phyloP scores from a whole-genome alignment of 2,329 filamentous ascomycete genomes.

The Lachnellula hyalina region DNA sequence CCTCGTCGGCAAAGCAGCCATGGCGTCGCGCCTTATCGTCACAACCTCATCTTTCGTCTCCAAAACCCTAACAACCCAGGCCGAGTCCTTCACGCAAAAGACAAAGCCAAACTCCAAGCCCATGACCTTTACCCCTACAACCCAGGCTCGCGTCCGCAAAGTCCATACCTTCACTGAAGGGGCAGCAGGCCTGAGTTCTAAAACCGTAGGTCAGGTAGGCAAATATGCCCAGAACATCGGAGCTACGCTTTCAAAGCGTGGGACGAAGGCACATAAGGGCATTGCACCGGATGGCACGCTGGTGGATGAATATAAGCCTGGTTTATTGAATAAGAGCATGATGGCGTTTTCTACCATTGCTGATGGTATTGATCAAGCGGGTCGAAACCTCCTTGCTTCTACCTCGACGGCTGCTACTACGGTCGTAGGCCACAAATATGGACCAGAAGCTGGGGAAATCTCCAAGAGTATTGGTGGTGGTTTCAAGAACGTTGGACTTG shows the following conservation, averaged over 20 bases:
- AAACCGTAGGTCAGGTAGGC: conserved; percentile 79
- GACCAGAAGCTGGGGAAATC: conserved; percentile 74
- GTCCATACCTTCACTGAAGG: conserved; percentile 80
- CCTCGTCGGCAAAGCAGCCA: conserved; percentile 79
- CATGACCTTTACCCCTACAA: conserved; percentile 79
- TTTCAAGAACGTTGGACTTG: conserved; percentile 91
- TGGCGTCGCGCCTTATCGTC: conserved; percentile 86
- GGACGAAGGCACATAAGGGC: conserved; percentile 51
- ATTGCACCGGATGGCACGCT: conserved; percentile 64
- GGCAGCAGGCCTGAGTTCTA: conserved; percentile 74
- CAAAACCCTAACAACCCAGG: conserved; percentile 70
- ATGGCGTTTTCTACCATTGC: conserved; percentile 95
- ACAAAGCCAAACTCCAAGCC: conserved; percentile 74
- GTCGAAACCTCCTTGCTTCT: conserved; percentile 69
- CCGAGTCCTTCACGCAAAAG: conserved; percentile 74
- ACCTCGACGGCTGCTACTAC: conserved; percentile 75
- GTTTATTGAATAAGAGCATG: conserved; percentile 88
- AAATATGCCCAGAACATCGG: conserved; percentile 87
- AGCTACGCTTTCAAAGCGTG: conserved; percentile 64
- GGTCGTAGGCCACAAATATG: conserved; percentile 86
- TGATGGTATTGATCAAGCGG: conserved; percentile 86
- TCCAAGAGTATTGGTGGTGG: conserved; percentile 73
- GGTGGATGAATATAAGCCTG: conserved; percentile 69
- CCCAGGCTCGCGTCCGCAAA: conserved; percentile 79
- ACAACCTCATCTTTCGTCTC: conserved; percentile 77